Conservation (phyloP, 345 rosid species). For the Eucalyptus marginata region DNA sequence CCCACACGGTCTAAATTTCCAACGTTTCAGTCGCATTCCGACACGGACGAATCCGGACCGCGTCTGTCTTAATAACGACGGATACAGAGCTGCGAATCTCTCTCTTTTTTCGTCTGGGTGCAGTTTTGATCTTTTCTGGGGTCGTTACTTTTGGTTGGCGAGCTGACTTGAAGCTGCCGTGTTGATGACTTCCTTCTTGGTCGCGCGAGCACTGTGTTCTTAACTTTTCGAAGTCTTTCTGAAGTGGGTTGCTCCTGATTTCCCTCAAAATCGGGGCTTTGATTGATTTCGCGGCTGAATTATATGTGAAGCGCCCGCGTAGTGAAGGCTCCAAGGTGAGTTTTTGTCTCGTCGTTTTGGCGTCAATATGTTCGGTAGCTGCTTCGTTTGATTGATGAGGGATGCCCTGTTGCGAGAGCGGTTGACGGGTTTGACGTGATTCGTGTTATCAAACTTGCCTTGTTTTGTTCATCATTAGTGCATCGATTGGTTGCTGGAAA, state of each 20-base stretch:
- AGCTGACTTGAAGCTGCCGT: slow-evolving; percentile 7
- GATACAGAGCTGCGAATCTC: not conserved
- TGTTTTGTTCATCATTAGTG: not conserved
- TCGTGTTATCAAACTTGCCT: not conserved
- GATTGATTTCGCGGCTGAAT: not conserved
- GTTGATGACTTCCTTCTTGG: not conserved
- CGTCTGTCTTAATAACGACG: not conserved
- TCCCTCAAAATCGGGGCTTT: not conserved
- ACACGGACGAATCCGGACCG: not conserved
- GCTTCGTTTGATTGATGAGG: not conserved
- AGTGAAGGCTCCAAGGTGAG: not conserved
- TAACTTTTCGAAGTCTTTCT: not conserved
- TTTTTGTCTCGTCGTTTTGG: not conserved
- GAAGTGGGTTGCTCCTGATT: not conserved
- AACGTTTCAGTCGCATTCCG: not conserved
- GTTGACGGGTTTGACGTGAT: not conserved
- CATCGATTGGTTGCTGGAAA: not conserved
- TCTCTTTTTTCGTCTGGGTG: not conserved
- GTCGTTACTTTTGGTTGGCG: not conserved
- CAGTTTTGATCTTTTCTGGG: not conserved
- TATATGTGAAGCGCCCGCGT: not conserved
- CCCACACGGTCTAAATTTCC: not conserved
- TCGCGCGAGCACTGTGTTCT: not conserved
- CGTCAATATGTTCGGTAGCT: not conserved
- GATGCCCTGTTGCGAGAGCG: not conserved